Evolutionary conservation across 345 rosid species (phyloP), one percentile per base, ranked within the genome.

Genomic region (Linum lewisii): DNA sequence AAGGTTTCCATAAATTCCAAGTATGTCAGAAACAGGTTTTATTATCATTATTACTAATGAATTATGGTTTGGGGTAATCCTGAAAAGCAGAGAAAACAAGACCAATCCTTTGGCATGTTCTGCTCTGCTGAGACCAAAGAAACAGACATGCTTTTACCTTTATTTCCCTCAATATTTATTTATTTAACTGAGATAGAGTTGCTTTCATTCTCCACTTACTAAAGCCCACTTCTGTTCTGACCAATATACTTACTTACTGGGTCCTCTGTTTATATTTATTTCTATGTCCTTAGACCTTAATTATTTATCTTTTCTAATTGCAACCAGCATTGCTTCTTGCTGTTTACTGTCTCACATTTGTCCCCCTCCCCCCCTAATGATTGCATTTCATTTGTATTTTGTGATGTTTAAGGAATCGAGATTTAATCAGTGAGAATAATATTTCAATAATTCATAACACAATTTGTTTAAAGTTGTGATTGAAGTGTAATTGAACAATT

Each of bases 171-270:
- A 34, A 20, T 34, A 8, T 49, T 20, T 11, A 3, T 1, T 42
- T 11, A 7, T 42, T 42, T 11, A 42, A 11, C 47, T 4, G 47
- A 37, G 69, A 59, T 22, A 16, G 50, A 24, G 72, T 69, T 60
- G 63, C 70, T 76, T 69, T 72, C 80, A 72, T 21, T 59, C 22
- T 52, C 72, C 68, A 68, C 70, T 64, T 44, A 38, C 25, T 38
- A 69, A 66, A 60, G 32, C 21, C 56, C 42, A 64, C 64, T n/a
- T n/a, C n/a, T 32, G 42, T 0, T n/a, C n/a, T 18, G 50, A 51
- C 42, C 21, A 5, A 21, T 24, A 36, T 24, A 47, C 9, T 1
- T 29, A 4, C 18, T 42, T 34, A 34, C 1, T 8, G 47, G 47
- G 47, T 42, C 47, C 47, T 11, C 47, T 42, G 47, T 42, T 42